phyloP scores from a whole-genome alignment of 495 filamentous ascomycete genomes.

The Lasiosphaeriaceae sp. region DNA sequence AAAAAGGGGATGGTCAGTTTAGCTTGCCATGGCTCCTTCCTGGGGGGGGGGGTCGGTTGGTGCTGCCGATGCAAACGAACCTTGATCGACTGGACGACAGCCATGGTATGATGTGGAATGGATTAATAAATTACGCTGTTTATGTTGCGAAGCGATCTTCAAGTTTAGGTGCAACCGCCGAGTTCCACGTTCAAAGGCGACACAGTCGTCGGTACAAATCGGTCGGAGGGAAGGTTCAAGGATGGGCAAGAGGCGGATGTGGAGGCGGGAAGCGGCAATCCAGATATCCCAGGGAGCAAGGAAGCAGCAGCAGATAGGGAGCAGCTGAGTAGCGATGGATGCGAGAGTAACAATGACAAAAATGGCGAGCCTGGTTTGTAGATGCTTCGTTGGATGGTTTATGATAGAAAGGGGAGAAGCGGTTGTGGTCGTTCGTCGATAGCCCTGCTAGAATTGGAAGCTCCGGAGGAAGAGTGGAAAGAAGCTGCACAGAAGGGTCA shows the following conservation, averaged over 20 bases:
- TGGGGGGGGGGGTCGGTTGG: slow-evolving; percentile 9
- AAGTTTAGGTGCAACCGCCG: slow-evolving; percentile 2
- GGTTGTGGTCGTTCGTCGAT: neutral
- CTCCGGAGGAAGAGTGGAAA: neutral
- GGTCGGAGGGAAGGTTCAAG: neutral
- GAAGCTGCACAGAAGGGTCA: slow-evolving; percentile 32
- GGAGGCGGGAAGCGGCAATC: too few relatives aligned
- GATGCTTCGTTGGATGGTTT: neutral
- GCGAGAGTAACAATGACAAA: neutral
- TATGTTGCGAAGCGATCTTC: slow-evolving; percentile 12
- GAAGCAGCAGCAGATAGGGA: neutral
- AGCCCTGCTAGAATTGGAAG: slow-evolving; percentile 3
- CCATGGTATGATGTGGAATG: slow-evolving; percentile 36
- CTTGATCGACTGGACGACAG: slow-evolving; percentile 53
- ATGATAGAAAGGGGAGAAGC: neutral
- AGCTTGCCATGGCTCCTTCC: slow-evolving; percentile 3
- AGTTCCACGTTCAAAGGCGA: slow-evolving; percentile 1
- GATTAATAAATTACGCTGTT: neutral
- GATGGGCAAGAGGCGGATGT: slow-evolving; percentile 1
- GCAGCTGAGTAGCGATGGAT: slow-evolving; percentile 18
- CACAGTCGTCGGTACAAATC: neutral
- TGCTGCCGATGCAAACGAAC: slow-evolving; percentile 32
- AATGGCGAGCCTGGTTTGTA: neutral
- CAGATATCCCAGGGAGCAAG: neutral
- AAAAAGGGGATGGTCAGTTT: slow-evolving; percentile 22